Evolutionary conservation across 2,329 filamentous ascomycete genomes (phyloP).

Genomic region (Ceratocystiopsis minuta): DNA sequence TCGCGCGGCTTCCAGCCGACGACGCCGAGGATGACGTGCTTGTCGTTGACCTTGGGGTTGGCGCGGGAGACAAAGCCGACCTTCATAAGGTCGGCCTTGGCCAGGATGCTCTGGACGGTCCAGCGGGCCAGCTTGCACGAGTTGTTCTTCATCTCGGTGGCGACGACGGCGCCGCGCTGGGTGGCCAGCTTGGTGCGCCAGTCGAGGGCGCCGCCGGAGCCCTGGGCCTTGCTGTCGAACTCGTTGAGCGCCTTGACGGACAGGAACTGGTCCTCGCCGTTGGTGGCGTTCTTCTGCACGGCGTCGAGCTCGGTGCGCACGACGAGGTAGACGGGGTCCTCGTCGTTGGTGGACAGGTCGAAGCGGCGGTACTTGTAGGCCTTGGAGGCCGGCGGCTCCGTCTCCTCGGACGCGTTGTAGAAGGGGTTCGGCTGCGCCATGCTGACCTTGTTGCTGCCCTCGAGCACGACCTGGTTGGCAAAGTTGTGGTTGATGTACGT

Average conservation of each 20-base stretch:
- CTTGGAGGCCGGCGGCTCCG: conserved; percentile 85
- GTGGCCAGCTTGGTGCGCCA: conserved; percentile 90
- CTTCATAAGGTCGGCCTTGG: conserved; percentile 97
- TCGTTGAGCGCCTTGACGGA: conserved; percentile 95
- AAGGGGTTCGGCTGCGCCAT: conserved; percentile 90
- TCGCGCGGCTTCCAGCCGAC: conserved; percentile 96
- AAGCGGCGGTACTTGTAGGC: conserved; percentile 97
- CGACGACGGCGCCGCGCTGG: conserved; percentile 90
- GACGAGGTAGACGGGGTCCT: conserved; percentile 81
- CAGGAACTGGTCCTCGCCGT: conserved; percentile 77
- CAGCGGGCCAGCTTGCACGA: conserved; percentile 94
- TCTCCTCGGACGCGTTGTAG: conserved; percentile 87
- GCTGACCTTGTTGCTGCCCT: conserved; percentile 63
- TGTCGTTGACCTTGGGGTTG: conserved; percentile 82
- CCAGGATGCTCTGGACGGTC: conserved; percentile 92
- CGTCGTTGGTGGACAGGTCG: conserved; percentile 85
- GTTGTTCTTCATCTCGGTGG: conserved; percentile 99
- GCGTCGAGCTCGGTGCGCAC: conserved; percentile 93
- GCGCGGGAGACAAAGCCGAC: conserved; percentile 91
- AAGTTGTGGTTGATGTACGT: conserved; percentile 99
- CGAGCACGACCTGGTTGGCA: conserved; percentile 80
- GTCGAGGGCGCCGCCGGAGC: conserved; percentile 84
- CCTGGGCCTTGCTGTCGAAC: conserved; percentile 95
- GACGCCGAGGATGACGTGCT: conserved; percentile 89
- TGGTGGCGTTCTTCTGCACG: conserved; percentile 89